Percentiles rank a stretch among this genome's conserved stretches.
Evolutionary conservation across 2,329 filamentous ascomycete species (phyloP).

Genomic region (Malbranchea zuffiana): DNA sequence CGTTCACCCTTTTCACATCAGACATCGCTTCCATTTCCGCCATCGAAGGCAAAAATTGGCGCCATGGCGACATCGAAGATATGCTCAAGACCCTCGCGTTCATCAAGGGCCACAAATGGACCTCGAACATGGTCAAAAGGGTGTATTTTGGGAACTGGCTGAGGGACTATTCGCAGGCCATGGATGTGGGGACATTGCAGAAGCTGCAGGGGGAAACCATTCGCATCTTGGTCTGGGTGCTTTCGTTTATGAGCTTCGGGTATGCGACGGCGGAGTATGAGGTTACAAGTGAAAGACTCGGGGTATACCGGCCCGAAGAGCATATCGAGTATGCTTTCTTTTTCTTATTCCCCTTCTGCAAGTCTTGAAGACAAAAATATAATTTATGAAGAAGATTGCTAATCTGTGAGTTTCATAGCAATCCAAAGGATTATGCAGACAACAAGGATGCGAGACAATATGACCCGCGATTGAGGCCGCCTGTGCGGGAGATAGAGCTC

Average conservation of each 20-base stretch:
- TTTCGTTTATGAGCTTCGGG: constrained; percentile 71
- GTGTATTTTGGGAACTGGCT: constrained; percentile 84
- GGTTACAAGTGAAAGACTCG: constrained; percentile 67
- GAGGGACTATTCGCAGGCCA: constrained; percentile 72
- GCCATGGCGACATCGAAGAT: constrained; percentile 63
- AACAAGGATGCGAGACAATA: constrained; percentile 66
- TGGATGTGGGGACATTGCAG: constrained; percentile 71
- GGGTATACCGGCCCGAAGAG: constrained; percentile 66
- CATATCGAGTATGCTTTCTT: constrained; percentile 35
- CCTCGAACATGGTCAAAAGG: constrained; percentile 62
- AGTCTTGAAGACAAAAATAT: neutral
- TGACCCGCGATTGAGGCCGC: constrained; percentile 70
- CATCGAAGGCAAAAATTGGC: constrained; percentile 43
- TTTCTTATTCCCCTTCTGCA: neutral
- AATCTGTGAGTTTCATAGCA: constrained; percentile 32
- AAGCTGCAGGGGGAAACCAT: constrained; percentile 68
- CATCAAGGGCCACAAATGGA: constrained; percentile 75
- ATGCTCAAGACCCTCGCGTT: constrained; percentile 68
- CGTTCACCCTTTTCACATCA: constrained; percentile 11
- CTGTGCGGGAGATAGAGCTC: constrained; percentile 59
- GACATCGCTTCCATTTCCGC: constrained; percentile 41
- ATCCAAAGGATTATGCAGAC: constrained; percentile 77
- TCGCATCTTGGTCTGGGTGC: constrained; percentile 66
- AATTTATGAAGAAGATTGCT: too few relatives aligned
- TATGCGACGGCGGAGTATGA: constrained; percentile 82